These are phyloP conservation scores for Monosporozyma yasuniensis DNA, from an alignment of 805 yeast species.

Conservation along the genomic window DNA sequence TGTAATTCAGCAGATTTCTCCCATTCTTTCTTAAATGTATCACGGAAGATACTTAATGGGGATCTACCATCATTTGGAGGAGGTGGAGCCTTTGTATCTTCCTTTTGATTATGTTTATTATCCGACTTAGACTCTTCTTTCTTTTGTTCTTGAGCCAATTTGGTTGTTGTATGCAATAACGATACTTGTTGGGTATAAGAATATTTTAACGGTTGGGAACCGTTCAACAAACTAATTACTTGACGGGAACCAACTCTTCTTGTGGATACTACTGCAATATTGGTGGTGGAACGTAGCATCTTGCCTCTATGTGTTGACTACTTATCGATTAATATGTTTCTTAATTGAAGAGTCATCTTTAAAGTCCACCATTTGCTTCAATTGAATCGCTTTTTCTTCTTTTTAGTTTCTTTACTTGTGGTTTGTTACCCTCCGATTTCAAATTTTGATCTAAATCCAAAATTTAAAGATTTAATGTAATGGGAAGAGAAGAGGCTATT, in stretches of 20 bases:
- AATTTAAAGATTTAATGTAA: not conserved
- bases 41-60: slow-evolving; percentile 87
- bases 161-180: not conserved
- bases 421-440: not conserved
- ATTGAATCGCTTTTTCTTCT: not conserved
- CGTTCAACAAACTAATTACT: not conserved
- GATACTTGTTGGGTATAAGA: not conserved
- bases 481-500: not conserved
- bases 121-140: not conserved
- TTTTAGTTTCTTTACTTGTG: not conserved
- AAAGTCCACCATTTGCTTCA: not conserved
- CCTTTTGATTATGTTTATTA: not conserved
- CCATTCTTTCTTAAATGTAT: slow-evolving; percentile 87
- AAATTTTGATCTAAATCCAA: not conserved
- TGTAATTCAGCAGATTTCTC: slow-evolving; percentile 82
- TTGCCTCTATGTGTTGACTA: not conserved
- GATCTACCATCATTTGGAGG: slow-evolving; percentile 24
- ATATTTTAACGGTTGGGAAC: not conserved
- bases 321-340: too few species aligned
- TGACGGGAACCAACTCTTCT: not conserved
- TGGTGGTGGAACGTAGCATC: not conserved
- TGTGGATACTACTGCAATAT: not conserved
- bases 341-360: not conserved
- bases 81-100: slow-evolving; percentile 1
- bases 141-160: not conserved